Percentiles rank a stretch among this genome's conserved stretches.
These are phyloP conservation scores for Thalassiosira exigua DNA, from an alignment of 352 stramenopile genomes.

Conservation along the genomic window DNA sequence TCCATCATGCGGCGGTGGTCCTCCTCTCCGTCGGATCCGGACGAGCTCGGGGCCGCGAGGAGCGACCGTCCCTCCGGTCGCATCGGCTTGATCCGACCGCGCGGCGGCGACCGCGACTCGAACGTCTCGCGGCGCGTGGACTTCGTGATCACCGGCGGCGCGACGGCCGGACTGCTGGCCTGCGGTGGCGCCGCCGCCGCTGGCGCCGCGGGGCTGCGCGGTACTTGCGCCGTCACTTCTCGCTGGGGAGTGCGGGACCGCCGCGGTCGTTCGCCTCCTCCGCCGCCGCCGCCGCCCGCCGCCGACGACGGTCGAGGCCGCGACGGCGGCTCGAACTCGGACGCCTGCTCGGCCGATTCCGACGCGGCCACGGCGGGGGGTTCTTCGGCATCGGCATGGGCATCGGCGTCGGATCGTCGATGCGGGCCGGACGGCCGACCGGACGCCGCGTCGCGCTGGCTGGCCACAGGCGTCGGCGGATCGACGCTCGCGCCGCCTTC, in stretches of 20 bases:
- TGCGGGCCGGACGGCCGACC: neutral
- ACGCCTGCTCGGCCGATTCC: conserved; percentile 1
- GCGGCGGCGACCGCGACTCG: neutral
- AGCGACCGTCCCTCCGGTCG: neutral
- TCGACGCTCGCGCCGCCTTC: too few relatives aligned
- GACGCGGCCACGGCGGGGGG: too few relatives aligned
- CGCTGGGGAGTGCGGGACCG: neutral
- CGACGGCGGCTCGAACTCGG: conserved; percentile 9
- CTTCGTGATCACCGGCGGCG: conserved; percentile 32
- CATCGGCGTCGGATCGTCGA: neutral
- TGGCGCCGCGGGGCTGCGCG: neutral
- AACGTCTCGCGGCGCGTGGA: conserved; percentile 40
- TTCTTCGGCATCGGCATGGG: neutral
- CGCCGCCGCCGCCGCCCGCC: too few relatives aligned
- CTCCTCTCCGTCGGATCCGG: conserved; percentile 16
- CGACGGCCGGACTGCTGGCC: conserved; percentile 4
- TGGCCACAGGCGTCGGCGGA: neutral
- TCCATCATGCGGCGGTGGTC: conserved; percentile 28
- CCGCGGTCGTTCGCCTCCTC: neutral
- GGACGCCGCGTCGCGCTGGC: neutral
- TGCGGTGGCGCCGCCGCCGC: neutral
- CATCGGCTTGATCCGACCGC: neutral
- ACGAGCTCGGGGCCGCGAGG: conserved; percentile 7
- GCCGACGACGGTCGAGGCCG: neutral
- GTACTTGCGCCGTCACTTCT: neutral